These are phyloP conservation scores for Kappamyces sp. DNA, from an alignment of 192 early-diverging fungal genomes.

Conservation along the genomic window DNA sequence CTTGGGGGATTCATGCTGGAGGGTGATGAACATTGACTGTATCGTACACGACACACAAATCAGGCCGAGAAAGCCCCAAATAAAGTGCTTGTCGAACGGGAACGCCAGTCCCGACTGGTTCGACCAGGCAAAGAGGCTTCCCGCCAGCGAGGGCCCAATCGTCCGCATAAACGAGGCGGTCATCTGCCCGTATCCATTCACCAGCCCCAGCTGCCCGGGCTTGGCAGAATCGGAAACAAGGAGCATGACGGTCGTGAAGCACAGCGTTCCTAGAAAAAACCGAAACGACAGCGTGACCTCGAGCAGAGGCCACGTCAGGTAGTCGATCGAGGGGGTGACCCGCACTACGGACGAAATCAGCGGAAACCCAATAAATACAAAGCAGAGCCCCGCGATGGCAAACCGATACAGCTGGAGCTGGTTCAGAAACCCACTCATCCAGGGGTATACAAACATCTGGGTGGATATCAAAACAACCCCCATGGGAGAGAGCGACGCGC, in stretches of 20 bases:
- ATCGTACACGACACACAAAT: not conserved
- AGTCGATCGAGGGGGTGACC: not conserved
- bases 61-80: not conserved
- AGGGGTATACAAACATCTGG: slow-evolving; percentile 25
- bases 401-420: slow-evolving; percentile 13
- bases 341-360: not conserved
- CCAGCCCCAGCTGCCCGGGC: slow-evolving; percentile 17
- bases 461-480: slow-evolving; percentile 19
- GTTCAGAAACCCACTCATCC: not conserved
- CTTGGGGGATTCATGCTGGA: no score
- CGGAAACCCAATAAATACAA: slow-evolving; percentile 4
- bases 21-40: no score
- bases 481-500: slow-evolving; percentile 14
- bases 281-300: not conserved
- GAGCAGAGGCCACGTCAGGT: slow-evolving; percentile 11
- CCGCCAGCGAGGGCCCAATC: slow-evolving; percentile 30
- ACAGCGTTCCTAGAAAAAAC: not conserved
- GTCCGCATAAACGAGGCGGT: slow-evolving; percentile 20
- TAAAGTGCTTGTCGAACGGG: slow-evolving; percentile 23
- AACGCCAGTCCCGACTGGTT: slow-evolving; percentile 13
- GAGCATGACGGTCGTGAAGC: slow-evolving; percentile 13
- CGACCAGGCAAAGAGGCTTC: slow-evolving; percentile 23
- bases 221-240: slow-evolving; percentile 2
- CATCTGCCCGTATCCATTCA: slow-evolving; percentile 30
- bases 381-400: slow-evolving; percentile 15